A percentile compares a stretch with the other conserved stretches of the same genome.
These are phyloP conservation scores for Malassezia caprae DNA, from an alignment of 1,284 basidiomycete genomes.

Conservation along the genomic window DNA sequence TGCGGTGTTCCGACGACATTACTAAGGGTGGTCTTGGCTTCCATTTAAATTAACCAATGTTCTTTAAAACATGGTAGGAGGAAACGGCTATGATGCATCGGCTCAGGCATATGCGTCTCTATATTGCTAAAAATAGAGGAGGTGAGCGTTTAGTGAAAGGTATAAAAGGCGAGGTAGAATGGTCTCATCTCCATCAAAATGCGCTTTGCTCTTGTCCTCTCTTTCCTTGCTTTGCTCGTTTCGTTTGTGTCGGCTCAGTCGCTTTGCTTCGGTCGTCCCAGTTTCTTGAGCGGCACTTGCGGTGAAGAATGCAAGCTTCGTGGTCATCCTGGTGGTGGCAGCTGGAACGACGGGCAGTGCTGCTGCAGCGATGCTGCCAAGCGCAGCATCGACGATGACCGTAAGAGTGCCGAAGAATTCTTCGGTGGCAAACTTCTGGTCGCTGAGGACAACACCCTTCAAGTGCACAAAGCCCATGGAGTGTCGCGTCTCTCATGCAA, in stretches of 20 bases:
- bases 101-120: no score
- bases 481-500: not conserved
- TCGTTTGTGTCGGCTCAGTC: constrained; percentile 5
- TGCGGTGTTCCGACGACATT: no score
- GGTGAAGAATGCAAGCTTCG: not conserved
- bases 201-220: constrained; percentile 2
- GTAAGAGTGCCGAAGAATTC: not conserved
- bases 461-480: not conserved
- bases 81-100: no score
- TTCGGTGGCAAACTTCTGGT: not conserved
- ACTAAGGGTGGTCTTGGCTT: no score
- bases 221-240: not conserved
- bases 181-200: not conserved
- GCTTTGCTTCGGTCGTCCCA: constrained; percentile 1
- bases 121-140: no score
- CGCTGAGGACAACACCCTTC: not conserved
- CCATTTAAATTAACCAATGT: no score
- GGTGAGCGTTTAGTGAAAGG: no score
- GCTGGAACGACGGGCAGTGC: not conserved
- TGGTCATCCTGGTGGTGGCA: not conserved
- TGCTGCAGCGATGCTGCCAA: not conserved
- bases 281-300: not conserved
- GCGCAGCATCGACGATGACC: not conserved
- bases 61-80: no score
- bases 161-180: not conserved